Conservation (phyloP, 352 stramenopile species). For the Thraustochytrium sp. region DNA sequence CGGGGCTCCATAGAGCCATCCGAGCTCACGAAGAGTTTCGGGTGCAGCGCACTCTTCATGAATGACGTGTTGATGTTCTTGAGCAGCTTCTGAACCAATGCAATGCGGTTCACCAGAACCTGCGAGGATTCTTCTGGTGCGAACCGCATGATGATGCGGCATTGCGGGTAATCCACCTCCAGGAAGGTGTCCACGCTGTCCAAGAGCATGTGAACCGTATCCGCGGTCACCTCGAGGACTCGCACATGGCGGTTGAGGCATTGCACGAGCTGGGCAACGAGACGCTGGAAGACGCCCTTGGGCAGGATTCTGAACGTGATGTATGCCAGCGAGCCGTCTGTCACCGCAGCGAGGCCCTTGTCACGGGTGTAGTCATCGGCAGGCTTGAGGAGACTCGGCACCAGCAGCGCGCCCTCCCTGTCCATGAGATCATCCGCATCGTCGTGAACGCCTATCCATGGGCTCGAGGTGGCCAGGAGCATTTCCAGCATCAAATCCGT, state of each 20-base stretch:
- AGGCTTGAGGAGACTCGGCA: neutral
- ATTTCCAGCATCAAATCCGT: neutral
- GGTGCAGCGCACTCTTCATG: neutral
- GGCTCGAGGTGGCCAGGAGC: neutral
- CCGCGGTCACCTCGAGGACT: neutral
- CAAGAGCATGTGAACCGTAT: neutral
- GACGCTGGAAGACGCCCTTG: slow-evolving; percentile 21
- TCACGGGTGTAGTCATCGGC: neutral
- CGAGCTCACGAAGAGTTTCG: neutral
- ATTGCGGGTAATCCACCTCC: neutral
- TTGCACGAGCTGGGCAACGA: neutral
- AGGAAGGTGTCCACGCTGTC: neutral
- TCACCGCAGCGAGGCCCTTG: neutral
- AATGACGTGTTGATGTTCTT: neutral
- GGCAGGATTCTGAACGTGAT: neutral
- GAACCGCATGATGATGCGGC: neutral
- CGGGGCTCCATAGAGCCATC: neutral
- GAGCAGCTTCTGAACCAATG: neutral
- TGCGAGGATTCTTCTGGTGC: too few relatives aligned
- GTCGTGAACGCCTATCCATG: neutral
- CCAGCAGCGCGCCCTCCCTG: neutral
- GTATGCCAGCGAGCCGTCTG: neutral
- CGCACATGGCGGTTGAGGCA: neutral
- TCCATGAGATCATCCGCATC: neutral
- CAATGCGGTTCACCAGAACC: neutral